Evolutionary conservation across 768 basidiomycete genomes (phyloP).

Genomic region (Crassisporium funariophilum): DNA sequence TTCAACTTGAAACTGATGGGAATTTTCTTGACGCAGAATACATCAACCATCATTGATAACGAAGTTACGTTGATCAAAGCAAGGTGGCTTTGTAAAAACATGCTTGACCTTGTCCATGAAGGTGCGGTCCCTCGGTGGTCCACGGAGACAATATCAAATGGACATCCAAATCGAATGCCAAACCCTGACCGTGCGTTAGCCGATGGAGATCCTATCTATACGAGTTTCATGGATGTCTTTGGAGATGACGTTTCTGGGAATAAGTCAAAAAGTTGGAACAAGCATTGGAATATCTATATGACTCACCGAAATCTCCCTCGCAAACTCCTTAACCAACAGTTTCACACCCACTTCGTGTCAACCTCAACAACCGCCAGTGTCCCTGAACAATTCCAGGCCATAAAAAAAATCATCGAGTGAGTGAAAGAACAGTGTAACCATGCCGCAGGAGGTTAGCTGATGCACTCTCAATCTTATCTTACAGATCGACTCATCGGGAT

Average conservation of each 20-base stretch:
- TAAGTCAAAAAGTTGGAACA: slow-evolving; percentile 18
- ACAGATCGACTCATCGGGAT: slow-evolving; percentile 8
- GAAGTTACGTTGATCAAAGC: neutral
- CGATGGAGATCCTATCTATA: slow-evolving; percentile 14
- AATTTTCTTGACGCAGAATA: neutral
- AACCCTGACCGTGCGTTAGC: slow-evolving; percentile 9
- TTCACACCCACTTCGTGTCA: slow-evolving; percentile 22
- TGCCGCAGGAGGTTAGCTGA: neutral
- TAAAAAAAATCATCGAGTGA: slow-evolving; percentile 24
- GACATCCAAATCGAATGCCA: slow-evolving; percentile 12
- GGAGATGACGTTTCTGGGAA: slow-evolving; percentile 16
- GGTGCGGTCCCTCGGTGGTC: neutral
- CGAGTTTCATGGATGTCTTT: slow-evolving; percentile 13
- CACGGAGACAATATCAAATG: neutral
- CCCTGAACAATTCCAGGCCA: slow-evolving; percentile 31
- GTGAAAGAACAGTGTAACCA: neutral
- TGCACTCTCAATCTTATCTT: neutral
- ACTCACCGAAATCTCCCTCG: slow-evolving; percentile 29
- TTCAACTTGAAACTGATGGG: neutral
- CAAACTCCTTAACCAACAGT: slow-evolving; percentile 32
- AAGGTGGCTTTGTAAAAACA: neutral
- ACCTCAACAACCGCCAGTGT: slow-evolving; percentile 27
- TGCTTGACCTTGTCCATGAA: neutral
- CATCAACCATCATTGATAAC: neutral
- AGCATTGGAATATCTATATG: slow-evolving; percentile 28